Evolutionary conservation across 2,329 filamentous ascomycete genomes (phyloP), one percentile per base, ranked within the genome.

Genomic region (Fusarium oligoseptatum): DNA sequence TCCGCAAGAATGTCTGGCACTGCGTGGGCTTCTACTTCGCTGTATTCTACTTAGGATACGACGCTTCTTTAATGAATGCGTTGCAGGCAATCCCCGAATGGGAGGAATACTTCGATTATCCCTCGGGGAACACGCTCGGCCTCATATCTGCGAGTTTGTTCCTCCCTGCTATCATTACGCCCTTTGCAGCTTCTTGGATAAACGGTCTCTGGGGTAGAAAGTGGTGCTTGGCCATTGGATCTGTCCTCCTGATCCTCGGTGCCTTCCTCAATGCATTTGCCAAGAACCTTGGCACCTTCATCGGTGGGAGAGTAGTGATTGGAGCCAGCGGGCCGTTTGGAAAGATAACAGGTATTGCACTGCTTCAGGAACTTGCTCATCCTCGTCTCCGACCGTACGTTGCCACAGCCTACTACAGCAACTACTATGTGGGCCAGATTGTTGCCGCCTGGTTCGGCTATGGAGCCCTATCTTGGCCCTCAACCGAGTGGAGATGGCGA

Each of bases 1-100:
- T 74, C 0, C 64, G 72, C 0, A 69, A 56, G 10, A 74, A 74
- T 45, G 71, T 74, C 3, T 74, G 68, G 64, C 71, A 74, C 24
- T 74, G 68, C 2, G 58, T 74, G 1, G 72, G 72, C 2, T 74
- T 74, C 48, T 74, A 74, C 29, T 65, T 74, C 4, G 68, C 71
- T 1, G 71, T 73, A 4, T 74, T 74, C 8, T 74, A 74, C 20
- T 62, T 74, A 12, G 70, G 71, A 1, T 73, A 58, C n/a, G 67
- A 67, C 3, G 62, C 57, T 6, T 36, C 27, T 15, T 56, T 74
- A 0, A 68, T 74, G 60, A 74, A 74, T 17, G 68, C 64, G 1
- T 27, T 74, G 0, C 70, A 74, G 41, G 68, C 72, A 0, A 68
- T 74, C 12, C 72, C 71, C 0, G 17, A 74, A 11, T 74, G 72